phyloP scores from a whole-genome alignment of 2,329 filamentous ascomycete species.

The Talaromyces sp. region DNA sequence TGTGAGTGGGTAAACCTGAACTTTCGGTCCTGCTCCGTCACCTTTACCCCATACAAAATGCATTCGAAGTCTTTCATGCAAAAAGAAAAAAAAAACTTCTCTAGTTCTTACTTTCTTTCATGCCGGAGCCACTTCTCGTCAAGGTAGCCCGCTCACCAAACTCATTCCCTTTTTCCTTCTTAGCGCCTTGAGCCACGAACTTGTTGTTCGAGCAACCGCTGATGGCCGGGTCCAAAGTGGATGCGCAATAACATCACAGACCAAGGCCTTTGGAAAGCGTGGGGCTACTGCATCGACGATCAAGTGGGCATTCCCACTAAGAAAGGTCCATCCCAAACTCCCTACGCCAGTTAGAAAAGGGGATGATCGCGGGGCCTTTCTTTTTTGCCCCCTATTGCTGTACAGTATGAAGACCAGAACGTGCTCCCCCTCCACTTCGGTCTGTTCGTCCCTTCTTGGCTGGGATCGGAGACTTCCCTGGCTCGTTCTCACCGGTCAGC shows the following conservation, averaged over 20 bases:
- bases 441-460: conserved; percentile 19
- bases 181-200: not conserved
- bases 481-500: not conserved
- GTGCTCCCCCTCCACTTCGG: conserved; percentile 10
- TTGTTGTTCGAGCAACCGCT: conserved; percentile 21
- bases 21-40: not conserved
- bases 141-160: not conserved
- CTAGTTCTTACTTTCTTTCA: not conserved
- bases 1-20: not conserved
- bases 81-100: not conserved
- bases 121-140: not conserved
- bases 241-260: conserved; percentile 6
- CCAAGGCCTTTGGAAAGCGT: conserved; percentile 12
- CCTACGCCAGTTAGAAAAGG: conserved; percentile 8
- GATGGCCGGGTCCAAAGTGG: conserved; percentile 7
- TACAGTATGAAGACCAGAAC: conserved; percentile 13
- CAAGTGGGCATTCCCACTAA: conserved; percentile 6
- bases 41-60: not conserved
- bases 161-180: not conserved
- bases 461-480: not conserved
- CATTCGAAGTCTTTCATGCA: not conserved
- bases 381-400: conserved; percentile 11
- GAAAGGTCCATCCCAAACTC: not conserved
- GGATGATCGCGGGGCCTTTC: conserved; percentile 11
- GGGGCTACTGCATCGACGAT: conserved; percentile 20